A percentile compares a stretch with the other conserved stretches of the same genome.
These are phyloP conservation scores for Hypoxylon sp. DNA, from an alignment of 2,329 filamentous ascomycete species.

Conservation along the genomic window DNA sequence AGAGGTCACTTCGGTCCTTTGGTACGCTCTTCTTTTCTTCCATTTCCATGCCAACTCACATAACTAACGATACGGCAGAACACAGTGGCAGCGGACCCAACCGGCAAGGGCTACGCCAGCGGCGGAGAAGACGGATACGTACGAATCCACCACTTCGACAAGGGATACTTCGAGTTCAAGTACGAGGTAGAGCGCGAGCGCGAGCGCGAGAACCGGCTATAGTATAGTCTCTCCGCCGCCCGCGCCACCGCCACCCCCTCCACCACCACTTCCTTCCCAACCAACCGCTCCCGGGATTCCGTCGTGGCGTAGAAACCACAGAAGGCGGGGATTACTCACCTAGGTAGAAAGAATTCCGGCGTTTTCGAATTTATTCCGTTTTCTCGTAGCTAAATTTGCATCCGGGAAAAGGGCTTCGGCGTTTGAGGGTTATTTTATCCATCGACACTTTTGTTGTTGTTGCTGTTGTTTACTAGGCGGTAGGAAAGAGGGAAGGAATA, in stretches of 20 bases:
- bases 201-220: slow-evolving; percentile 66
- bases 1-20: slow-evolving; percentile 96
- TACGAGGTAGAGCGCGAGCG: slow-evolving; percentile 95
- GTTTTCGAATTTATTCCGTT: slow-evolving; percentile 42
- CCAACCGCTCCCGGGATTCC: neutral
- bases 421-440: slow-evolving; percentile 42
- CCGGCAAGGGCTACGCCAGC: slow-evolving; percentile 91
- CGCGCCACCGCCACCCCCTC: neutral
- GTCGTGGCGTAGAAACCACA: neutral
- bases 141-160: slow-evolving; percentile 98
- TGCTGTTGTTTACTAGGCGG: neutral
- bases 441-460: slow-evolving; percentile 29
- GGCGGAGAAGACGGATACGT: slow-evolving; percentile 99
- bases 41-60: neutral
- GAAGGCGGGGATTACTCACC: neutral
- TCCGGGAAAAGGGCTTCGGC: slow-evolving; percentile 50
- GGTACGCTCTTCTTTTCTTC: slow-evolving; percentile 54
- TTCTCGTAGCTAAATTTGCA: slow-evolving; percentile 49
- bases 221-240: slow-evolving; percentile 29
- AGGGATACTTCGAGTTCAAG: slow-evolving; percentile 97
- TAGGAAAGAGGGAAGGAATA: slow-evolving; percentile 40
- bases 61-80: slow-evolving; percentile 65
- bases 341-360: slow-evolving; percentile 20
- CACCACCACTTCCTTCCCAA: slow-evolving; percentile 5
- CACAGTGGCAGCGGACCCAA: slow-evolving; percentile 93